phyloP scores from a whole-genome alignment of 2,329 filamentous ascomycete genomes.

The Fusarium abutilonis region DNA sequence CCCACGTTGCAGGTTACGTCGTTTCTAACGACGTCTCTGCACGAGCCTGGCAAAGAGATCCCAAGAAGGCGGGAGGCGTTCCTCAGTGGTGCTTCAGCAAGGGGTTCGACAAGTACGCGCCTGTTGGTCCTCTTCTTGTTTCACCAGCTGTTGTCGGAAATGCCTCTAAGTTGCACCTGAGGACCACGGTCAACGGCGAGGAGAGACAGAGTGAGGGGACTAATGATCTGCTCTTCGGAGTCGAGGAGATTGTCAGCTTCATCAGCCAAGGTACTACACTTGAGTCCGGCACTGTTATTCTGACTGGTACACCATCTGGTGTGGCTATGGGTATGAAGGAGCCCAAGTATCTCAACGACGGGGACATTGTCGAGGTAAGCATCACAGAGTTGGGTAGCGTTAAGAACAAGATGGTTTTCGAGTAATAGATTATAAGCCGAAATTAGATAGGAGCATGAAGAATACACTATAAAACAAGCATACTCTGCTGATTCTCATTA shows the following conservation, averaged over 20 bases:
- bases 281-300: constrained; percentile 60
- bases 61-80: constrained; percentile 52
- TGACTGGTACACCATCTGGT: constrained; percentile 60
- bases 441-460: neutral
- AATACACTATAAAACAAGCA: neutral
- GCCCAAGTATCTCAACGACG: constrained; percentile 54
- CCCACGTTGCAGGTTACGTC: constrained; percentile 59
- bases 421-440: constrained; percentile 30
- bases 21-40: constrained; percentile 65
- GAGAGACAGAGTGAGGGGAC: constrained; percentile 59
- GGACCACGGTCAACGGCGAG: constrained; percentile 61
- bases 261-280: constrained; percentile 62
- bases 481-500: neutral
- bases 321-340: constrained; percentile 59
- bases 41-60: constrained; percentile 63
- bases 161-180: constrained; percentile 45
- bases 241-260: constrained; percentile 58
- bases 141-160: constrained; percentile 46
- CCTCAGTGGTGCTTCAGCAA: constrained; percentile 67
- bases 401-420: constrained; percentile 54
- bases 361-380: constrained; percentile 56
- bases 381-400: constrained; percentile 51
- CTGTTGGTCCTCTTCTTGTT: constrained; percentile 60
- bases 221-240: constrained; percentile 60
- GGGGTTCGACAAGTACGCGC: constrained; percentile 64